Evolutionary conservation across 1,139 yeast genomes (phyloP), one percentile per base, ranked within the genome.

Genomic region (Suhomyces kunorum): DNA sequence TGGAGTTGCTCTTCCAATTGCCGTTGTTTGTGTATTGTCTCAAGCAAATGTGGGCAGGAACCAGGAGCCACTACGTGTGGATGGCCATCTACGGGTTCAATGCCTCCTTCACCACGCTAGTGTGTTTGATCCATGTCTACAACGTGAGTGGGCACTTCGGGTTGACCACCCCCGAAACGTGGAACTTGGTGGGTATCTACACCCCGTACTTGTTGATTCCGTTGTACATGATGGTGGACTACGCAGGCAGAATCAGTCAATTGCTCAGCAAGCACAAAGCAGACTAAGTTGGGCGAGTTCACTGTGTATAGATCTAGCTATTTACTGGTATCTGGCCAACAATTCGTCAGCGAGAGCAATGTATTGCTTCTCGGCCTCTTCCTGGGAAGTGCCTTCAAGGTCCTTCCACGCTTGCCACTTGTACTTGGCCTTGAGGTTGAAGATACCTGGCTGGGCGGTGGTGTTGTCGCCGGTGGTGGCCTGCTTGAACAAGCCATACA

Each of bases 331-430:
- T 56, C 72, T 72, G 40, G 74, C 80, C 51, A 79, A 67, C 68
- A 87, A 75, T 58, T 78, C 79, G 57, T 81, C 81, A 48, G 83
- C 96, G 36, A 84, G 69, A 28, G 64, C 85, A 60, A 89, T 87
- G 74, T 88, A 87, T 67, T 87, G 74, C 58, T 77, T 54, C 74
- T 90, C 98, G 48, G 99, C 99, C 23, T 89, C 97, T 54, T 82
- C 95, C 67, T 85, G 87, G 39, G 88, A 67, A 45, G 78, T 78
- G 43, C 98, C 98, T 72, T 87, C 84, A 57, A 83, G 73, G 55
- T 82, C 83, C 58, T 83, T 84, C 98, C 98, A 92, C 13, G 97
- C 78, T 64, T 88, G 90, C 98, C 98, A 92, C 78, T 92, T 92
- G 80, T 87, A 87, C 71, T 92, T 90, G 55, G 92, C 97, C 74